Base-by-base conservation (phyloP, 192 early-diverging fungal genomes). In the Coemansia sp. region DNA sequence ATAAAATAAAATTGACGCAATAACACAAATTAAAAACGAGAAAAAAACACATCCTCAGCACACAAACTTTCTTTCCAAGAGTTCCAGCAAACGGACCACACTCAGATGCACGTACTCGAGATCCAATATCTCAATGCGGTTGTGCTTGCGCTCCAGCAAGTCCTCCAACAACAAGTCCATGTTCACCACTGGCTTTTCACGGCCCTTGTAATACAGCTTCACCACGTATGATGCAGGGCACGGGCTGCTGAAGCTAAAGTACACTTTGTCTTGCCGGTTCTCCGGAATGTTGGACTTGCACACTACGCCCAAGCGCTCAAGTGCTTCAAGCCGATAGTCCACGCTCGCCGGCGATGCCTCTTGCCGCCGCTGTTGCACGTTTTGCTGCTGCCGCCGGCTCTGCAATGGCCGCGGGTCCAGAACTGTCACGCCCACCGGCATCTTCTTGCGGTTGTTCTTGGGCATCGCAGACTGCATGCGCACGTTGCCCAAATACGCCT, bases 141-240 rank as follows among this genome's bases (percentile, higher is more conserved):
- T 86, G 78, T 95, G 92, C 86, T 97, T 94, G 85, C 89, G 90
- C 71, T 89, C 89, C 44, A 91, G 67, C 60, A 92, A 62, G 67
- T 92, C 89, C 68, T 91, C 90, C 48, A 97, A 76, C 58, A 94
- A 90, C 63, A 97, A 83, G 71, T 97, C 94, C 94, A 97, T 97
- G 76, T 95, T 93, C 61, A 97, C 68, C 36, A 97, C 95, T 0
- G 95, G 86, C 57, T 92, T 91, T 42, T 96, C 94, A 26, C 95
- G 85, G 25, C 93, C 92, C 79, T 93, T 93, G 68, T 91, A 95
- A 60, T 92, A 86, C 58, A 97, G 82, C 6, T 87, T 86, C 68
- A 96, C 96, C 25, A 96, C 86, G 64, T 93, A 97, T 26, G 92
- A 91, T 11, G 94, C 93, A 2, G 91, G 87, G 34, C 90, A 83